Evolutionary conservation across 2,329 filamentous ascomycete species (phyloP).

Genomic region (Magnaporthiopsis rhizophila): DNA sequence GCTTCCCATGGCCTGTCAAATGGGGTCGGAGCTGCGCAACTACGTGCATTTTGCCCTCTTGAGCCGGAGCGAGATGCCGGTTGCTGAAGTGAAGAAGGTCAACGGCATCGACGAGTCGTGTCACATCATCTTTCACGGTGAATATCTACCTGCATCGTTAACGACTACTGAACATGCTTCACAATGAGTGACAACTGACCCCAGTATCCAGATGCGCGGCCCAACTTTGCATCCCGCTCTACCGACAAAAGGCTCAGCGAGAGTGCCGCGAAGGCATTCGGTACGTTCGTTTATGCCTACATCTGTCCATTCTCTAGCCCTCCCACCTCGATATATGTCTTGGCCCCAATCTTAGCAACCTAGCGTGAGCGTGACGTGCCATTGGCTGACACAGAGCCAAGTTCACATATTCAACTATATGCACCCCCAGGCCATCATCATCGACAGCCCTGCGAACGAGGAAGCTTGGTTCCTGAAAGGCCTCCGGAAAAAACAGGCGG

Average conservation of each 20-base stretch:
- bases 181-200: constrained; percentile 2
- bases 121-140: constrained; percentile 52
- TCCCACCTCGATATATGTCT: neutral
- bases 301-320: neutral
- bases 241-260: constrained; percentile 61
- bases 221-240: constrained; percentile 64
- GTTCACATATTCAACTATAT: constrained; percentile 65
- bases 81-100: constrained; percentile 62
- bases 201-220: constrained; percentile 56
- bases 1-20: constrained; percentile 78
- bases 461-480: constrained; percentile 59
- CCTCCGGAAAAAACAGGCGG: constrained; percentile 45
- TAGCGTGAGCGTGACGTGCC: constrained; percentile 8
- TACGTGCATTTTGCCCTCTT: constrained; percentile 77
- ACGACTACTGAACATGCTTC: neutral
- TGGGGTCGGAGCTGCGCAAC: constrained; percentile 62
- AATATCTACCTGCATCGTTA: neutral
- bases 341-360: neutral
- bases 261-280: constrained; percentile 56
- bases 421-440: constrained; percentile 67
- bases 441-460: constrained; percentile 61
- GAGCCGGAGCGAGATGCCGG: constrained; percentile 60
- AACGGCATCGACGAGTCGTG: constrained; percentile 74
- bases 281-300: constrained; percentile 27
- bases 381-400: constrained; percentile 33